phyloP scores from a whole-genome alignment of 164 flowering plant species.

The Tetrastigma voinierianum region DNA sequence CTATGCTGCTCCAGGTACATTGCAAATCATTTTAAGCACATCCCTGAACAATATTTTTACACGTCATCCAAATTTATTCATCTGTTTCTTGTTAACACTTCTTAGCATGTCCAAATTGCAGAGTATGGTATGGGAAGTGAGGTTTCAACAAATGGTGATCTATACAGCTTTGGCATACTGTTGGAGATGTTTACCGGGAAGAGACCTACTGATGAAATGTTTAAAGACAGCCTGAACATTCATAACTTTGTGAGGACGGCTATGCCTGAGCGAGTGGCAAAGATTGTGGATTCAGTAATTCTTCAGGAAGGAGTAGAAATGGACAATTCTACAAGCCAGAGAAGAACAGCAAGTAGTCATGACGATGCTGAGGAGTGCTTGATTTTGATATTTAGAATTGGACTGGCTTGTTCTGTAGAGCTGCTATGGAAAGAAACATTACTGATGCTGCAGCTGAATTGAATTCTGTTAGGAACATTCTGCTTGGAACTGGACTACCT shows the following conservation, averaged over 20 bases:
- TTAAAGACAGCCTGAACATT: constrained; percentile 5
- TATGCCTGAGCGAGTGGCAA: constrained; percentile 12
- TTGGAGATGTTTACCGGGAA: constrained; percentile 15
- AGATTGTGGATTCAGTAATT: constrained; percentile 11
- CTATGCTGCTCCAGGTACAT: constrained; percentile 2
- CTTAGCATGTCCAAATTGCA: not conserved
- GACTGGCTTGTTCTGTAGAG: constrained; percentile 16
- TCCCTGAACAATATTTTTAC: no score
- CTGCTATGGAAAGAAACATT: constrained; percentile 1
- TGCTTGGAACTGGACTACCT: no score
- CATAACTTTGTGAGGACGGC: constrained; percentile 4
- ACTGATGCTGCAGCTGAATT: not conserved
- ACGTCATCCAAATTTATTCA: no score
- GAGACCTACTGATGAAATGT: constrained; percentile 13
- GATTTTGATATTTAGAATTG: constrained; percentile 10
- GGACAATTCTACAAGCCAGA: not conserved
- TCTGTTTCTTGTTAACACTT: no score
- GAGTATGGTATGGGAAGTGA: constrained; percentile 18
- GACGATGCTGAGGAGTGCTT: constrained; percentile 1
- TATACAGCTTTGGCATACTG: constrained; percentile 19
- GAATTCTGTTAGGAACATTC: no score
- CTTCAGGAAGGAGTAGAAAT: not conserved
- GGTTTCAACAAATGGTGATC: constrained; percentile 15
- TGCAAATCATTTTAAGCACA: not conserved
- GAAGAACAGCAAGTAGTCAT: not conserved